phyloP scores from a whole-genome alignment of 768 basidiomycete genomes.

The Xanthoconium purpureum region DNA sequence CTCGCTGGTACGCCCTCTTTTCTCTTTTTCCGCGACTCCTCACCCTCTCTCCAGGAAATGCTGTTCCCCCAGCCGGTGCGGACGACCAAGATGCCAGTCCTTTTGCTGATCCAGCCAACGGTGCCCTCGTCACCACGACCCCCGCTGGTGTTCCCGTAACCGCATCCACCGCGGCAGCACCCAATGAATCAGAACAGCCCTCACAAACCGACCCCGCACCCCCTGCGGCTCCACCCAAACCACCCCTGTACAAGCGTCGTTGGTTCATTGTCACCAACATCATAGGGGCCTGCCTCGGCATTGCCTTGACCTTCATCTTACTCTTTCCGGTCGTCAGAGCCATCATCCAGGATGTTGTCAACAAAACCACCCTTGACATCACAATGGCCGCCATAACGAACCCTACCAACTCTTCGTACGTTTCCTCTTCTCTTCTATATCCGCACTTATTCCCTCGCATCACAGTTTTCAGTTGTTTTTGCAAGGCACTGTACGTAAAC shows the following conservation, averaged over 20 bases:
- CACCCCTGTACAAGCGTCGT: conserved; percentile 58
- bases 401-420: conserved; percentile 58
- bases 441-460: conserved; percentile 3
- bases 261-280: conserved; percentile 61
- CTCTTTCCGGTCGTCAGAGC: conserved; percentile 67
- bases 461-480: conserved; percentile 51
- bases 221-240: conserved; percentile 10
- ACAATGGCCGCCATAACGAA: conserved; percentile 48
- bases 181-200: not conserved
- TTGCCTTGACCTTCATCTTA: conserved; percentile 63
- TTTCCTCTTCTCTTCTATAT: not conserved
- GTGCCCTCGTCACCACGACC: conserved; percentile 4
- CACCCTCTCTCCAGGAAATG: conserved; percentile 9
- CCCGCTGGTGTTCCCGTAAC: conserved; percentile 2
- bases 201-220: not conserved
- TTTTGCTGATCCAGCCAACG: conserved; percentile 11
- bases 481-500: conserved; percentile 48
- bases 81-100: not conserved
- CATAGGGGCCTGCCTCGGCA: conserved; percentile 49
- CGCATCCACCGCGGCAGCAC: not conserved
- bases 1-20: conserved; percentile 5
- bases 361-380: conserved; percentile 52
- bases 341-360: conserved; percentile 63
- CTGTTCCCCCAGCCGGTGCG: conserved; percentile 3
- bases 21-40: not conserved